phyloP scores from a whole-genome alignment of 169 alveolate genomes.

The Plasmodium sp. region DNA sequence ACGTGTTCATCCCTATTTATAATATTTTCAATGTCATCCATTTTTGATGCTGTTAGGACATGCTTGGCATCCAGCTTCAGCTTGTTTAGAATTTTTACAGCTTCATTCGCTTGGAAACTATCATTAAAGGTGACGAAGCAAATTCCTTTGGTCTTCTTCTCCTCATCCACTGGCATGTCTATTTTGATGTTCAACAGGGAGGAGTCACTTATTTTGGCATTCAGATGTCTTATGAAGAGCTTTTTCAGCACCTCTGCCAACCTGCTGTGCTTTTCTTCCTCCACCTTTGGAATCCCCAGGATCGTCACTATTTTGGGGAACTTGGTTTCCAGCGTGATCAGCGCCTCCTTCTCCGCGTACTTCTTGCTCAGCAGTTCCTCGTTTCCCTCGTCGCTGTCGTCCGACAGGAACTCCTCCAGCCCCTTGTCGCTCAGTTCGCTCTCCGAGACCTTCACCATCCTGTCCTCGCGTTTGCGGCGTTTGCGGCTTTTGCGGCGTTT shows the following conservation, averaged over 20 bases:
- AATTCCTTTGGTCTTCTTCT: constrained; percentile 76
- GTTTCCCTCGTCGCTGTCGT: constrained; percentile 78
- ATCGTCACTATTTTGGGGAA: constrained; percentile 77
- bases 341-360: constrained; percentile 78
- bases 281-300: constrained; percentile 79
- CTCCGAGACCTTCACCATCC: constrained; percentile 75
- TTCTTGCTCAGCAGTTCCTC: constrained; percentile 75
- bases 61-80: constrained; percentile 68
- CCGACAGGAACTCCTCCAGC: constrained; percentile 77
- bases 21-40: constrained; percentile 72
- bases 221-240: constrained; percentile 75
- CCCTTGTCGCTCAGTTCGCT: constrained; percentile 77
- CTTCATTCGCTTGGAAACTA: constrained; percentile 79
- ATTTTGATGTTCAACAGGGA: constrained; percentile 71
- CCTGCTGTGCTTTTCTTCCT: constrained; percentile 76
- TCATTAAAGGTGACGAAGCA: constrained; percentile 77
- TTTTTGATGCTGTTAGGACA: constrained; percentile 55
- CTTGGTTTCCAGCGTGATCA: constrained; percentile 75
- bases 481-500: no score
- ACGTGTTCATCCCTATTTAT: constrained; percentile 60
- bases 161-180: constrained; percentile 77
- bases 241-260: constrained; percentile 77
- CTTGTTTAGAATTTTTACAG: constrained; percentile 58
- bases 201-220: constrained; percentile 76
- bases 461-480: background rate